Conservation (phyloP, 1,139 yeast species). For the Blastobotrys serpentis region DNA sequence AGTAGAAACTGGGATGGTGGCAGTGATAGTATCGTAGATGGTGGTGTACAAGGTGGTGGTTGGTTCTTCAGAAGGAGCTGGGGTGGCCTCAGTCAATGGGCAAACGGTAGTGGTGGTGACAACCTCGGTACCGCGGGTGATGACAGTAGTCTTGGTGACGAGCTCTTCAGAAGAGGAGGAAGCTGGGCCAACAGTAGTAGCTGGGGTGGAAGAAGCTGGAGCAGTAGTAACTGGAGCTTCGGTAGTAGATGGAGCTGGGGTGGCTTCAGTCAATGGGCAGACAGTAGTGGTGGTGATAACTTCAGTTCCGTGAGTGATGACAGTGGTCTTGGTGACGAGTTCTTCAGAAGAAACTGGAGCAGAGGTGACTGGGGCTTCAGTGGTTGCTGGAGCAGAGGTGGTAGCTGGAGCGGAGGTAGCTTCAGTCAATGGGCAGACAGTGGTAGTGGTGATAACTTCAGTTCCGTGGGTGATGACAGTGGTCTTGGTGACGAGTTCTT, state of each 20-base stretch:
- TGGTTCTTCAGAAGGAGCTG: constrained; percentile 5
- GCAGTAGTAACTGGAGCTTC: constrained; percentile 12
- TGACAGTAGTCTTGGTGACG: background rate
- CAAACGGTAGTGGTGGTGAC: constrained; percentile 2
- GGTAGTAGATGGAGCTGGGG: constrained; percentile 13
- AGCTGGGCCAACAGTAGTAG: constrained; percentile 14
- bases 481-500: constrained; percentile 6
- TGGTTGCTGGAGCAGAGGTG: constrained; percentile 3
- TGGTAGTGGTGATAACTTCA: constrained; percentile 12
- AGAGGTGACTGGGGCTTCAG: constrained; percentile 12
- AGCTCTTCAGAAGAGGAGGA: constrained; percentile 9
- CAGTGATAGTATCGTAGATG: constrained; percentile 18
- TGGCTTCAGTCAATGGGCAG: constrained; percentile 15
- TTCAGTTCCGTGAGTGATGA: constrained; percentile 13
- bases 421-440: constrained; percentile 18
- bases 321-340: constrained; percentile 9
- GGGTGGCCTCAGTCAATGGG: constrained; percentile 14
- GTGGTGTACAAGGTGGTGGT: constrained; percentile 13
- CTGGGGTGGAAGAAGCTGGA: constrained; percentile 11
- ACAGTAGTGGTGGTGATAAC: constrained; percentile 14
- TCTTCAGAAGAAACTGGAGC: constrained; percentile 7
- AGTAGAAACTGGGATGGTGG: constrained; percentile 17
- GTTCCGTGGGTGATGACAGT: constrained; percentile 13
- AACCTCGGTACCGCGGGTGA: constrained; percentile 6
- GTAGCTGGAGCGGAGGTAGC: background rate